Evolutionary conservation across 1,284 basidiomycete species (phyloP).

Genomic region (Hemileia vastatrix): DNA sequence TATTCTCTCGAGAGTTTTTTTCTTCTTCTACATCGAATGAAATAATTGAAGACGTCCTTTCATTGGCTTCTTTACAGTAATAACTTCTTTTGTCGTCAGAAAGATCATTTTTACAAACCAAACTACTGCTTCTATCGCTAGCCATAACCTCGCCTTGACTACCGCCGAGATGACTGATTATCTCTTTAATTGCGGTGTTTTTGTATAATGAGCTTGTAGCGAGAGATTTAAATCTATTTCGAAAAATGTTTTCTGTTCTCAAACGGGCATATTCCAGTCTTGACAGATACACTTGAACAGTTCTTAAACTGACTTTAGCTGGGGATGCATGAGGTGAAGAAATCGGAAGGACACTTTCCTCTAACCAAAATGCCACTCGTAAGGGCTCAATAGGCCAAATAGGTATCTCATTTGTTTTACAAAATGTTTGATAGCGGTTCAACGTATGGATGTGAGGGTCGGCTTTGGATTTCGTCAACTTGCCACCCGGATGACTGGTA

Average conservation of each 20-base stretch:
- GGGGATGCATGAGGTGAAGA: not conserved
- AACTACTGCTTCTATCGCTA: too few relatives aligned
- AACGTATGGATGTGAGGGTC: constrained; percentile 21
- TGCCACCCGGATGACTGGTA: too few relatives aligned
- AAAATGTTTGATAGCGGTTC: constrained; percentile 13
- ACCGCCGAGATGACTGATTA: too few relatives aligned
- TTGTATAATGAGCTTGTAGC: constrained; percentile 15
- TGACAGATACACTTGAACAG: constrained; percentile 20
- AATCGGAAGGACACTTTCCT: constrained; percentile 12
- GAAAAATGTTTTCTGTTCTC: constrained; percentile 13
- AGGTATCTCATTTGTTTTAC: constrained; percentile 6
- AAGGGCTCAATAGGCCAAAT: constrained; percentile 15
- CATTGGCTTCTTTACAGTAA: too few relatives aligned
- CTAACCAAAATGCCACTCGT: constrained; percentile 14
- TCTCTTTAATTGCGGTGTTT: constrained; percentile 9
- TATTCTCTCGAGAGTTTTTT: too few relatives aligned
- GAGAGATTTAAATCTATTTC: not conserved
- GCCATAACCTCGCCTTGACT: too few relatives aligned
- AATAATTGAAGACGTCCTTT: too few relatives aligned
- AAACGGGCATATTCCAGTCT: constrained; percentile 17
- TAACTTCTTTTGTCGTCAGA: too few relatives aligned
- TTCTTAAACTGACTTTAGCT: constrained; percentile 12
- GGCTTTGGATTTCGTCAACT: constrained; percentile 7
- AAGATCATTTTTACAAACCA: too few relatives aligned
- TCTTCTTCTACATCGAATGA: too few relatives aligned